phyloP scores from a whole-genome alignment of 495 filamentous ascomycete genomes.

The Collariella sp. region DNA sequence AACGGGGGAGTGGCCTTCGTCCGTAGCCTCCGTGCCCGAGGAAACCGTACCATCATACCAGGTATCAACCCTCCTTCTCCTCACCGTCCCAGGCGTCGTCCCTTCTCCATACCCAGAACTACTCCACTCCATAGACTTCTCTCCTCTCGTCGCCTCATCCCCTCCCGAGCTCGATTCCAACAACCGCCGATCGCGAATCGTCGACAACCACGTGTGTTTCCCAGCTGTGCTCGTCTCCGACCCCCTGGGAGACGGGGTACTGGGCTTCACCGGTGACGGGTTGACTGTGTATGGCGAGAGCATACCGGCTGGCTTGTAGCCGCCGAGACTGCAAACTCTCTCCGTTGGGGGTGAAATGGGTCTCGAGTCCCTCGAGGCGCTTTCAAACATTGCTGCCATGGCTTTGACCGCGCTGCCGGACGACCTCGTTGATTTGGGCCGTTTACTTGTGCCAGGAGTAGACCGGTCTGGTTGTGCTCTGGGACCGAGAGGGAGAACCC shows the following conservation, averaged over 20 bases:
- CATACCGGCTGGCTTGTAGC: conserved; percentile 16
- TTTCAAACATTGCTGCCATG: conserved; percentile 37
- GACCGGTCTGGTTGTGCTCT: background rate
- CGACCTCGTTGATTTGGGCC: conserved; percentile 7
- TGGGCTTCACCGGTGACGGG: no score
- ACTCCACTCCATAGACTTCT: no score
- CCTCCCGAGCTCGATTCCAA: background rate
- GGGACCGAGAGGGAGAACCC: background rate
- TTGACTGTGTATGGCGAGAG: conserved; percentile 26
- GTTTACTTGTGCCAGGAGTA: no score
- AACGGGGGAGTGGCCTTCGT: no score
- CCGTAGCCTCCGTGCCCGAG: no score
- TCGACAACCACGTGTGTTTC: background rate
- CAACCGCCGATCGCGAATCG: background rate
- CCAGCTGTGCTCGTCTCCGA: conserved; percentile 1
- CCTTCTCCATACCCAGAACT: no score
- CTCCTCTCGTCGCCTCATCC: conserved; percentile 4
- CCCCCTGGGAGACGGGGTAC: no score
- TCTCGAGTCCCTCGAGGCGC: conserved; percentile 13
- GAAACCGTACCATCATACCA: no score
- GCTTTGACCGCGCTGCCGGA: background rate
- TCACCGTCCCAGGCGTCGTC: no score
- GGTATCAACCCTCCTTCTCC: no score
- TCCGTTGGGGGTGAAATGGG: conserved; percentile 4
- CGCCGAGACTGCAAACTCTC: background rate